A percentile compares a stretch with the other conserved stretches of the same genome.
Conservation (phyloP, 2,329 filamentous ascomycete species). For the Trichoderma semiorbis region DNA sequence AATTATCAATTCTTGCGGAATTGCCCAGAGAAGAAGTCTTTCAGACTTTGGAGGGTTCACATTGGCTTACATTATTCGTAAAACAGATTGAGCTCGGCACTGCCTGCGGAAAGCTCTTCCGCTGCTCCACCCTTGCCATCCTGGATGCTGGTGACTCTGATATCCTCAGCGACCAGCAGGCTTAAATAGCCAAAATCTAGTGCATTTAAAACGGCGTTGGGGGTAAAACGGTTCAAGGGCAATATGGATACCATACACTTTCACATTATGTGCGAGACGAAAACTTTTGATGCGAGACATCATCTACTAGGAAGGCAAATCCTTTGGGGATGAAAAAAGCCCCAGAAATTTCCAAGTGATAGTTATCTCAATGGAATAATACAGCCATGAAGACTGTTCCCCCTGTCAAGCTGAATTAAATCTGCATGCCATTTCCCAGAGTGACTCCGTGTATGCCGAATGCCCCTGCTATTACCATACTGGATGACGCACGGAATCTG, state of each 20-base stretch:
- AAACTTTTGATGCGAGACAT: constrained; percentile 27
- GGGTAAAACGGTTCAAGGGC: constrained; percentile 37
- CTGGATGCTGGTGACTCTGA: constrained; percentile 98
- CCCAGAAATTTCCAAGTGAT: constrained; percentile 16
- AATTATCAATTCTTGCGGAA: constrained; percentile 34
- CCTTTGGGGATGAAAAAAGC: neutral
- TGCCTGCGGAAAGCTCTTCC: constrained; percentile 98
- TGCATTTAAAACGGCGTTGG: constrained; percentile 42
- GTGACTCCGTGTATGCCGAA: neutral
- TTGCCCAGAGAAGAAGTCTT: constrained; percentile 90
- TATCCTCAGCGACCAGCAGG: constrained; percentile 77
- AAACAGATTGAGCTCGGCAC: constrained; percentile 94
- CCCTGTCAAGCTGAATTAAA: constrained; percentile 21
- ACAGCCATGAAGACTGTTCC: constrained; percentile 35
- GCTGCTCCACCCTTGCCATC: constrained; percentile 95
- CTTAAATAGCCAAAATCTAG: constrained; percentile 42
- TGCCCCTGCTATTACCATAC: neutral
- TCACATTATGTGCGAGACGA: constrained; percentile 29
- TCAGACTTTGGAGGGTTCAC: constrained; percentile 82
- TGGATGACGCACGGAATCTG: neutral
- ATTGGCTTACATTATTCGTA: constrained; percentile 52
- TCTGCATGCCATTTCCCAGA: neutral
- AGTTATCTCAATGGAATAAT: constrained; percentile 35
- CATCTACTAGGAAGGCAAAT: constrained; percentile 22
- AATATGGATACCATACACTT: constrained; percentile 33